These are phyloP conservation scores for Plasmodium cynomolgi DNA, from an alignment of 169 alveolate genomes.

Conservation along the genomic window DNA sequence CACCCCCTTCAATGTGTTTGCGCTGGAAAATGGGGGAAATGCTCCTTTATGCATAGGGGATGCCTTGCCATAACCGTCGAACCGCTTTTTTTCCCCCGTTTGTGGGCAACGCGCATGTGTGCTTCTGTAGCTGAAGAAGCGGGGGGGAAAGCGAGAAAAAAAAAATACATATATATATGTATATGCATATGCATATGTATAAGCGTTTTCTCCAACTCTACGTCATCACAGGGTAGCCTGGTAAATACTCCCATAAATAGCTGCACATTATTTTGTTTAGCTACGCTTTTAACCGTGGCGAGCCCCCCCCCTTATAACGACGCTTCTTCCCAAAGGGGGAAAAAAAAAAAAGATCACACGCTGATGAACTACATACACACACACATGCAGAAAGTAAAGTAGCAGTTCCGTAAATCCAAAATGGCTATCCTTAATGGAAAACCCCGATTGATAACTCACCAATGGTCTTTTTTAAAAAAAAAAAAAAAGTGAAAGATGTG, in stretches of 20 bases:
- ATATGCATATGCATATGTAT: background rate
- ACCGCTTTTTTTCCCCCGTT: background rate
- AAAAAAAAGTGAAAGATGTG: background rate
- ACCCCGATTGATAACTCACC: background rate
- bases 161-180: background rate
- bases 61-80: background rate
- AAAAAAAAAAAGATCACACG: background rate
- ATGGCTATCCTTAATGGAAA: background rate
- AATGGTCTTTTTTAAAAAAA: background rate
- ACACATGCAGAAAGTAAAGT: background rate
- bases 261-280: background rate
- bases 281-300: background rate
- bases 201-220: background rate
- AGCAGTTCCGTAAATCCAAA: background rate
- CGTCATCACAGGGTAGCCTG: background rate
- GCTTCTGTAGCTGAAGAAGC: background rate
- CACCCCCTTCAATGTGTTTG: background rate
- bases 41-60: background rate
- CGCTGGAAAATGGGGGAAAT: background rate
- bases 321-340: background rate
- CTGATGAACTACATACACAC: background rate
- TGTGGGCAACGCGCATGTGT: background rate
- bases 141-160: background rate
- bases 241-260: background rate
- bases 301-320: background rate